Conservation (phyloP, 225 moss, liverwort and hornwort species). For the Bryoerythrophyllum caledonicum region DNA sequence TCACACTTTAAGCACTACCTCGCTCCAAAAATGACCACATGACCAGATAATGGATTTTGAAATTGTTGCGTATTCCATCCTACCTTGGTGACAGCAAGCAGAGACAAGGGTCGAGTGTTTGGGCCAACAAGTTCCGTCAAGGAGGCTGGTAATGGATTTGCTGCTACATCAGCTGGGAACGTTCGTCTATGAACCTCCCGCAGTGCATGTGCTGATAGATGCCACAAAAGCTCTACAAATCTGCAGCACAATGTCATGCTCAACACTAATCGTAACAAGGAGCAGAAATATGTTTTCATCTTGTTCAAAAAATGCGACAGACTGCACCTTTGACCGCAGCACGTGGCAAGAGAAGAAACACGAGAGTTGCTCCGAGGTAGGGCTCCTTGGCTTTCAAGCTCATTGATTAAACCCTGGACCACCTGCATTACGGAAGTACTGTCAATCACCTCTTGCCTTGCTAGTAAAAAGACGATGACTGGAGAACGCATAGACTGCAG, state of each 20-base stretch:
- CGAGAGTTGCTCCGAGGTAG: slow-evolving; percentile 88
- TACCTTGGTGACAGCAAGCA: slow-evolving; percentile 82
- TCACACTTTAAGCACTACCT: background rate
- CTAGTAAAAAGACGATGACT: background rate
- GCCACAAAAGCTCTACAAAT: slow-evolving; percentile 94
- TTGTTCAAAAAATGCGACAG: background rate
- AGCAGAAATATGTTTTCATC: background rate
- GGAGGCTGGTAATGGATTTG: slow-evolving; percentile 71
- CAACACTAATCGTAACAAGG: background rate
- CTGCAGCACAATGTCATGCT: slow-evolving; percentile 34
- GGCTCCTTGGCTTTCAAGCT: slow-evolving; percentile 83
- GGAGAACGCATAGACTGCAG: background rate
- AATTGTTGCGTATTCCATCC: background rate
- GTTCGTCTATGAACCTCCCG: slow-evolving; percentile 84
- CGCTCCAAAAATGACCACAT: background rate
- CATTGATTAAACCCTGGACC: slow-evolving; percentile 84
- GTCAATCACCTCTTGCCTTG: background rate
- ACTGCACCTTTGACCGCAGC: slow-evolving; percentile 78
- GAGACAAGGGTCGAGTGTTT: slow-evolving; percentile 76
- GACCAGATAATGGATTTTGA: background rate
- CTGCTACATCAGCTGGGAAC: slow-evolving; percentile 69
- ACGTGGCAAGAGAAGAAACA: slow-evolving; percentile 84
- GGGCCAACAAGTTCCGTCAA: slow-evolving; percentile 74
- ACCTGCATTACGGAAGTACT: slow-evolving; percentile 48
- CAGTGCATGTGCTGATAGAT: slow-evolving; percentile 85